Base-by-base conservation (phyloP, 805 yeast genomes). In the Saccharomycopsis schoenii region DNA sequence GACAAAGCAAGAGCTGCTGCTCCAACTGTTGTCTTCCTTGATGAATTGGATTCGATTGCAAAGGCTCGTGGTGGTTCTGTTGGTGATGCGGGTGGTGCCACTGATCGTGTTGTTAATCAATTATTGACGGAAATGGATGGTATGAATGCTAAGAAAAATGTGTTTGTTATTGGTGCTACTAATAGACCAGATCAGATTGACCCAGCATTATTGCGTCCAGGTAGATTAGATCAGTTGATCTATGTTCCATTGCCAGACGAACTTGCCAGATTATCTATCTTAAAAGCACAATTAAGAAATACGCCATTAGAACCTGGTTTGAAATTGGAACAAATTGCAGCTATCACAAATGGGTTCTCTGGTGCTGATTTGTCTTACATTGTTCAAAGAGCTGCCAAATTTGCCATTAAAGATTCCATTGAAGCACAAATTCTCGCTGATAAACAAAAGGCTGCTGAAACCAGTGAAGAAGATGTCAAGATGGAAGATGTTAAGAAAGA, bases 1-100 rank as follows among this genome's bases (percentile, higher is more conserved):
- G 98, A 93, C 77, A 93, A 93, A 76, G 98, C 98, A 21, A 86
- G 98, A 75, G 98, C 98, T 61, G 98, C 99, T 64, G 99, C 99
- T 10, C 99, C 99, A 69, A 93, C 98, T 52, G 99, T 94, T 65
- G 98, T 94, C 50, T 94, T 94, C 79, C 83, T 94, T 70, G 99
- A 94, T 80, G 99, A 94, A 80, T 84, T 92, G 76, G 98, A 92
- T 77, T 92, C 97, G 54, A 92, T 92, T 77, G 97, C 97, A 62
- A 92, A 92, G 77, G 89, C 97, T 34, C 88, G 98, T 80, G 97
- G 97, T 74, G 96, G 89, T 50, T 83, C 88, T 47, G 74, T 77
- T 62, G 96, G 97, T 67, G 97, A 92, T 74, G 96, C 97, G 21
- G 97, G 97, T 67, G 98, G 97, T 63, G 97, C 97, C 29, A 84